Conservation (phyloP, 2,329 filamentous ascomycete species). For the Cylindrodendrum hubeiense region DNA sequence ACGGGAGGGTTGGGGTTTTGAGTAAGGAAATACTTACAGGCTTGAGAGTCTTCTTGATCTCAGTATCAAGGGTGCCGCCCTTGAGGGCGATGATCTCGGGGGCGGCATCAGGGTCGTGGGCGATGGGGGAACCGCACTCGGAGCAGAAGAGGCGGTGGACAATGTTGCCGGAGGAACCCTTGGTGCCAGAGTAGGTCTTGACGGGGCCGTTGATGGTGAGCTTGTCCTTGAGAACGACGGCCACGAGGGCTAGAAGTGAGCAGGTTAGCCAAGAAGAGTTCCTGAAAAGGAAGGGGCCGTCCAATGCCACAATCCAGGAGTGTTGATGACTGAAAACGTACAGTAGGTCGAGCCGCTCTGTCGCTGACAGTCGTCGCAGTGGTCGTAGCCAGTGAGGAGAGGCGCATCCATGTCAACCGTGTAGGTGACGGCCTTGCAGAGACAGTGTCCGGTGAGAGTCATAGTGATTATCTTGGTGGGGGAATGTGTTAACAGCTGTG, state of each 20-base stretch:
- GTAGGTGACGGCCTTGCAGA: constrained; percentile 80
- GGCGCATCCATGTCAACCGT: constrained; percentile 65
- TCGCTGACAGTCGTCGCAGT: constrained; percentile 80
- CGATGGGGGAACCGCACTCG: constrained; percentile 77
- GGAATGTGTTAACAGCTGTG: constrained; percentile 17
- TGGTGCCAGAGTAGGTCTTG: constrained; percentile 71
- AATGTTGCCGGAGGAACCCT: constrained; percentile 69
- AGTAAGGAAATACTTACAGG: constrained; percentile 59
- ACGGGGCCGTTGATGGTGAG: constrained; percentile 72
- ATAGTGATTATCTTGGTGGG: constrained; percentile 66
- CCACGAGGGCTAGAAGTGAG: constrained; percentile 68
- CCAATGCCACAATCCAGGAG: not conserved
- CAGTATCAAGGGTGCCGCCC: constrained; percentile 72
- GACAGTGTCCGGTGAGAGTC: constrained; percentile 77
- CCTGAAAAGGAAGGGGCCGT: not conserved
- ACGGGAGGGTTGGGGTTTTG: too few relatives aligned
- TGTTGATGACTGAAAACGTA: constrained; percentile 49
- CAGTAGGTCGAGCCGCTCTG: constrained; percentile 78
- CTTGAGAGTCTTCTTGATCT: constrained; percentile 77
- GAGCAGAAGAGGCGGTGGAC: constrained; percentile 78
- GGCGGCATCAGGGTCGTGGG: constrained; percentile 78
- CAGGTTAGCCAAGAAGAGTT: constrained; percentile 14
- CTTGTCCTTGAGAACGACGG: constrained; percentile 75
- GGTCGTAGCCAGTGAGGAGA: constrained; percentile 73
- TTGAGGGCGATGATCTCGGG: constrained; percentile 78